These are phyloP conservation scores for Eimeria sp. DNA, from an alignment of 169 alveolate genomes.

Conservation along the genomic window DNA sequence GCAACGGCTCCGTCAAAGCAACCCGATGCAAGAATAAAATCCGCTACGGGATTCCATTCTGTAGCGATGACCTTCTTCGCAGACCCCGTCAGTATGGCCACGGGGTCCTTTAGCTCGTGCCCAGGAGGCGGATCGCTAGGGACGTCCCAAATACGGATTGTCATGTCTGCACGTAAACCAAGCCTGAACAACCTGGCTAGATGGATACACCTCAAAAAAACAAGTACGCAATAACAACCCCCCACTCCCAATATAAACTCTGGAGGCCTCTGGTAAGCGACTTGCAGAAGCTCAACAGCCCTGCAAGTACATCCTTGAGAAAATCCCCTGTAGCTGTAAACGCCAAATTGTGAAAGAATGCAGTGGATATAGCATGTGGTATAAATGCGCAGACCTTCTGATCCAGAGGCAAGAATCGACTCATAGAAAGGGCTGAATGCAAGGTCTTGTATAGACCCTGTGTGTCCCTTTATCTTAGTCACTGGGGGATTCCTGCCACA, in stretches of 20 bases:
- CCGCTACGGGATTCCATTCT: slow-evolving; percentile 82
- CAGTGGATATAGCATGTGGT: background rate
- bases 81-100: slow-evolving; percentile 77
- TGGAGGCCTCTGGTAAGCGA: background rate
- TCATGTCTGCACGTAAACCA: slow-evolving; percentile 68
- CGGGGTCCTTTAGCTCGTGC: slow-evolving; percentile 74
- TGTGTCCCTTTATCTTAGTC: slow-evolving; percentile 83
- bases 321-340: background rate
- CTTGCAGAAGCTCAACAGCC: background rate
- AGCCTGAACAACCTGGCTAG: background rate
- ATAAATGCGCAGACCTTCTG: slow-evolving; percentile 75
- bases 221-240: background rate
- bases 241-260: background rate
- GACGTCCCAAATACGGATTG: slow-evolving; percentile 75
- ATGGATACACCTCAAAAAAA: background rate
- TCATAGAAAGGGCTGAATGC: slow-evolving; percentile 81
- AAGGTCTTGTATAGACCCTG: slow-evolving; percentile 78
- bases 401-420: slow-evolving; percentile 83
- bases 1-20: slow-evolving; percentile 82
- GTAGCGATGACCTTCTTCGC: slow-evolving; percentile 78
- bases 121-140: slow-evolving; percentile 69
- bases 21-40: slow-evolving; percentile 79
- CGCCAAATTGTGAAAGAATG: background rate
- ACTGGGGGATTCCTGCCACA: slow-evolving; percentile 81
- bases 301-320: background rate